A percentile compares a stretch with the other conserved stretches of the same genome.
Evolutionary conservation across 148 eudicot species (phyloP).

Genomic region (Chenopodium album): DNA sequence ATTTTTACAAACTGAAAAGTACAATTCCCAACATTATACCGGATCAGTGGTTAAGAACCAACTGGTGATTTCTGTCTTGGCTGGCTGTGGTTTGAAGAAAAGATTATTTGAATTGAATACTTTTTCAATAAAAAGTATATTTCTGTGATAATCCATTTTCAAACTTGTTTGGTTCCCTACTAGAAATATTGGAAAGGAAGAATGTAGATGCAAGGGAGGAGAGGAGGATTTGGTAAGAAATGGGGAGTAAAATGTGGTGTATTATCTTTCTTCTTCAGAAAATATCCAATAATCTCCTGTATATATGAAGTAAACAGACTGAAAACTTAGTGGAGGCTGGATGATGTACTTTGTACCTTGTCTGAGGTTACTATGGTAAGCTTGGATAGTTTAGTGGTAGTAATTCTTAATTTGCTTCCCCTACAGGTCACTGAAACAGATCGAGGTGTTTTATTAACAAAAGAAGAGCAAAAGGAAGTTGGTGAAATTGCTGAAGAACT

Average conservation of each 20-base stretch:
- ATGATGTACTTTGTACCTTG: background rate
- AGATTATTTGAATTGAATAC: background rate
- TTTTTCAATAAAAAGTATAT: background rate
- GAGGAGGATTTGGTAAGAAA: background rate
- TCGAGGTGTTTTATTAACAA: slow-evolving; percentile 67
- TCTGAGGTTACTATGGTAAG: too few relatives aligned
- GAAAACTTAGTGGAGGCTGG: background rate
- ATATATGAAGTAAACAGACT: background rate
- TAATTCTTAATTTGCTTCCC: background rate
- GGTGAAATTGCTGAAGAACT: slow-evolving; percentile 74
- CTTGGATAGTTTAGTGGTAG: background rate
- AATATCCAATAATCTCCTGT: background rate
- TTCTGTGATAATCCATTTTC: background rate
- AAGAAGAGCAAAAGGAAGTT: slow-evolving; percentile 66
- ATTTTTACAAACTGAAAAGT: background rate
- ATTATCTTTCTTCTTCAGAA: background rate
- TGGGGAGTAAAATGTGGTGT: background rate
- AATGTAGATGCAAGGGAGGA: background rate
- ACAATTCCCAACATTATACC: background rate
- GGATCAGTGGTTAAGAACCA: too few relatives aligned
- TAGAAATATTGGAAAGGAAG: background rate
- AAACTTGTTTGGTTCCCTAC: background rate
- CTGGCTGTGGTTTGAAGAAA: background rate
- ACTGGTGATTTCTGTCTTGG: background rate
- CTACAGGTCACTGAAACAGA: slow-evolving; percentile 70